A percentile compares a stretch with the other conserved stretches of the same genome.
Conservation (phyloP, 2,329 filamentous ascomycete species). For the Cytospora mali region DNA sequence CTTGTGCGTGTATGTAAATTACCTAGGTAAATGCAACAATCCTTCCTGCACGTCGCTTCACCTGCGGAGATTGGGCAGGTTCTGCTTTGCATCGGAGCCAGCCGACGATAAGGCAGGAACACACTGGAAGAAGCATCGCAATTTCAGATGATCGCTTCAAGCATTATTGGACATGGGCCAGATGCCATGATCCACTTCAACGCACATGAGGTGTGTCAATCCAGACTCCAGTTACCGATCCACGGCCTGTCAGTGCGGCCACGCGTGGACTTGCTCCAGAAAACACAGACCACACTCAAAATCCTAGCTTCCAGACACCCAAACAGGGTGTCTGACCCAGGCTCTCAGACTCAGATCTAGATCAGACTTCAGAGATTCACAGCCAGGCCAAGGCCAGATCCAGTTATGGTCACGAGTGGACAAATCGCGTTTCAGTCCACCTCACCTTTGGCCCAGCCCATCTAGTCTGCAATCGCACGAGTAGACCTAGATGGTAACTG, state of each 20-base stretch:
- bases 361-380: not conserved
- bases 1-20: not conserved
- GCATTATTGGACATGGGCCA: not conserved
- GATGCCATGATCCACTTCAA: constrained; percentile 1
- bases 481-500: not conserved
- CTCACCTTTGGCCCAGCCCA: not conserved
- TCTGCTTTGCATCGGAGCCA: not conserved
- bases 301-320: not conserved
- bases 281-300: constrained; percentile 13
- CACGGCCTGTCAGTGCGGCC: not conserved
- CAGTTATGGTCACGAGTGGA: constrained; percentile 4
- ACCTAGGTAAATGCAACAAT: not conserved
- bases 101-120: not conserved
- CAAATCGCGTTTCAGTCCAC: constrained; percentile 8
- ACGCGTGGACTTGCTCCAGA: not conserved
- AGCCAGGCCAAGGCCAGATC: constrained; percentile 11
- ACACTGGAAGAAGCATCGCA: not conserved
- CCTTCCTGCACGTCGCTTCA: constrained; percentile 4
- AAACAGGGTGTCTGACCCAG: too few relatives aligned
- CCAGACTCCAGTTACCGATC: not conserved
- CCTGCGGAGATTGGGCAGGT: constrained; percentile 8
- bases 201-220: too few relatives aligned
- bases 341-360: not conserved
- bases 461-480: not conserved
- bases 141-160: not conserved